Evolutionary conservation across 371 early-diverging fungal genomes (phyloP).

Genomic region (Smittium culicis): DNA sequence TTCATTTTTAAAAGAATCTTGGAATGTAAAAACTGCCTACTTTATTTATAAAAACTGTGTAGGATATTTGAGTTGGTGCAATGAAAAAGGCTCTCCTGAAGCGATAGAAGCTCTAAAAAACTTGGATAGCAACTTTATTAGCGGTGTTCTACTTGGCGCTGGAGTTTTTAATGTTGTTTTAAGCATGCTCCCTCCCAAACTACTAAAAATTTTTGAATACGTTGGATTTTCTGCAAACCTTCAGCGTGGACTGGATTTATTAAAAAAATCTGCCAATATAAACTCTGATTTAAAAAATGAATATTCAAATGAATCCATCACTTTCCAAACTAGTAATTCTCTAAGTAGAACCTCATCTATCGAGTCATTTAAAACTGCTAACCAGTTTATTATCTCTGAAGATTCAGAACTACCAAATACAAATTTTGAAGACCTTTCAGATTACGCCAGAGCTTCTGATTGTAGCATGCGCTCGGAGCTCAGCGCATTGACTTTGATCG

Average conservation of each 20-base stretch:
- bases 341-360: not conserved
- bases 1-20: constrained; percentile 53
- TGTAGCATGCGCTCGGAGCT: constrained; percentile 44
- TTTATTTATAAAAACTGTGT: constrained; percentile 43
- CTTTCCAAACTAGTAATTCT: not conserved
- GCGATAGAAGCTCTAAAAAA: constrained; percentile 17
- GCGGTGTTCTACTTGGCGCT: constrained; percentile 52
- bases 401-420: not conserved
- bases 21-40: constrained; percentile 53
- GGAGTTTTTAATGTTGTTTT: constrained; percentile 54
- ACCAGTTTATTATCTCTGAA: not conserved
- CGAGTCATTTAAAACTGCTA: constrained; percentile 1
- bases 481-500: constrained; percentile 44
- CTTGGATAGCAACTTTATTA: constrained; percentile 53
- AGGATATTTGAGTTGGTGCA: constrained; percentile 33
- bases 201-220: constrained; percentile 48
- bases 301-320: not conserved
- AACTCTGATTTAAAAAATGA: not conserved
- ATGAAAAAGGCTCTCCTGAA: constrained; percentile 24
- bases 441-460: constrained; percentile 19
- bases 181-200: constrained; percentile 43
- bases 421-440: constrained; percentile 17
- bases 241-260: constrained; percentile 41
- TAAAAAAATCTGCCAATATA: constrained; percentile 35
- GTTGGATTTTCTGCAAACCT: constrained; percentile 59